Evolutionary conservation across 1,284 basidiomycete genomes (phyloP).

Genomic region (Melanopsichium pennsylvanicum): DNA sequence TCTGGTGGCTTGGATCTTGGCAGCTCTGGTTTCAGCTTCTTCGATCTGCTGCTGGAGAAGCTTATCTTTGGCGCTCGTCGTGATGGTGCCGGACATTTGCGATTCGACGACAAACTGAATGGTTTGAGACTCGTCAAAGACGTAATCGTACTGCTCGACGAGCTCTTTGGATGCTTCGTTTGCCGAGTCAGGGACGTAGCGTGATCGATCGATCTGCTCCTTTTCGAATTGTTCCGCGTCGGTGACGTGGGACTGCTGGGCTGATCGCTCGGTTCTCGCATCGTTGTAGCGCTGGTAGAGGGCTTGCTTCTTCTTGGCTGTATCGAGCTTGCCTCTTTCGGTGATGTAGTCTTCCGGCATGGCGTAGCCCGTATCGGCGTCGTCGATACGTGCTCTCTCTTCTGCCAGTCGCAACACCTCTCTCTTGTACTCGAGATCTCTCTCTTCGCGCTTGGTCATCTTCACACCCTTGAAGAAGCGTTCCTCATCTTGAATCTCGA

Average conservation of each 20-base stretch:
- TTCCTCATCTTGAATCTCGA: slow-evolving; percentile 72
- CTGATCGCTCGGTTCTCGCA: slow-evolving; percentile 71
- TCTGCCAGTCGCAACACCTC: slow-evolving; percentile 90
- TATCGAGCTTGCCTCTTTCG: slow-evolving; percentile 97
- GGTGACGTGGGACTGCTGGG: slow-evolving; percentile 80
- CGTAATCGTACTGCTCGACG: slow-evolving; percentile 79
- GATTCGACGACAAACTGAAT: slow-evolving; percentile 94
- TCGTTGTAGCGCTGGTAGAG: slow-evolving; percentile 87
- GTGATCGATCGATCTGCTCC: slow-evolving; percentile 84
- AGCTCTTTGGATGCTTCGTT: slow-evolving; percentile 66
- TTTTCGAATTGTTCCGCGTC: slow-evolving; percentile 92
- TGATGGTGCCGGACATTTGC: slow-evolving; percentile 46
- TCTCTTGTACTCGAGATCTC: slow-evolving; percentile 88
- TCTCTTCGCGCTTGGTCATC: slow-evolving; percentile 81
- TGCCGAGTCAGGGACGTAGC: slow-evolving; percentile 72
- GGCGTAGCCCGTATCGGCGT: slow-evolving; percentile 67
- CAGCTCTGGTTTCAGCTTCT: slow-evolving; percentile 76
- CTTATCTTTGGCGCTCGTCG: slow-evolving; percentile 83
- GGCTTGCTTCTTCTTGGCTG: slow-evolving; percentile 92
- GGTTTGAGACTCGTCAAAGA: slow-evolving; percentile 96
- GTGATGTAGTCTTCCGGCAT: slow-evolving; percentile 82
- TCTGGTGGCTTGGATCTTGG: slow-evolving; percentile 60
- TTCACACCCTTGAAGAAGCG: slow-evolving; percentile 59
- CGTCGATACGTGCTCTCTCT: slow-evolving; percentile 91
- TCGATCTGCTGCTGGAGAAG: slow-evolving; percentile 86